phyloP scores from a whole-genome alignment of 164 flowering plant genomes.

The Aristolochia californica region DNA sequence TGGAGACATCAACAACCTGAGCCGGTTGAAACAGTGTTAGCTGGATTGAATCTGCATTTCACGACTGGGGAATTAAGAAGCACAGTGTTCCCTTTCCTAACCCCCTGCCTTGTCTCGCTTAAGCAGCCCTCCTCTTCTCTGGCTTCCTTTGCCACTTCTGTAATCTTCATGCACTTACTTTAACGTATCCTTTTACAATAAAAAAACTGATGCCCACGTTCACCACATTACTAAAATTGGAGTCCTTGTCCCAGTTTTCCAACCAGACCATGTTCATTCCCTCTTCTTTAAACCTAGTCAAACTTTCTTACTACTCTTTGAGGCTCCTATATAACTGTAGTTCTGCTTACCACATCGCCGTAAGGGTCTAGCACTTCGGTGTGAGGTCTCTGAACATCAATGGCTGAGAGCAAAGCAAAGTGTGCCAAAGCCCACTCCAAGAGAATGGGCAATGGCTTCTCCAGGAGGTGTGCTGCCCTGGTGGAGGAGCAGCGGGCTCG shows the following conservation, averaged over 20 bases:
- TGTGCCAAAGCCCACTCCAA: background rate
- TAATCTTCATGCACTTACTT: slow-evolving; percentile 9
- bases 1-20: too few relatives aligned
- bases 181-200: slow-evolving; percentile 1
- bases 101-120: slow-evolving; percentile 11
- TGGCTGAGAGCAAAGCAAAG: slow-evolving; percentile 14
- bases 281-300: slow-evolving; percentile 2
- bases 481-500: slow-evolving; percentile 64
- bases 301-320: background rate
- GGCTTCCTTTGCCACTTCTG: slow-evolving; percentile 3
- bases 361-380: too few relatives aligned
- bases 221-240: background rate
- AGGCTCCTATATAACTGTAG: background rate
- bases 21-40: too few relatives aligned
- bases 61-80: too few relatives aligned
- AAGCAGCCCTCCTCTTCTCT: slow-evolving; percentile 9
- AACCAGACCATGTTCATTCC: slow-evolving; percentile 9
- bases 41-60: too few relatives aligned
- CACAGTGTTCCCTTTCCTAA: slow-evolving; percentile 8
- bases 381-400: slow-evolving; percentile 3
- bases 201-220: slow-evolving; percentile 6
- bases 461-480: slow-evolving; percentile 45
- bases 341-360: too few relatives aligned
- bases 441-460: slow-evolving; percentile 30
- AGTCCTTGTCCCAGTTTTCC: slow-evolving; percentile 1